These are phyloP conservation scores for Penicillium egyptiacum DNA, from an alignment of 495 filamentous ascomycete genomes.

Conservation along the genomic window DNA sequence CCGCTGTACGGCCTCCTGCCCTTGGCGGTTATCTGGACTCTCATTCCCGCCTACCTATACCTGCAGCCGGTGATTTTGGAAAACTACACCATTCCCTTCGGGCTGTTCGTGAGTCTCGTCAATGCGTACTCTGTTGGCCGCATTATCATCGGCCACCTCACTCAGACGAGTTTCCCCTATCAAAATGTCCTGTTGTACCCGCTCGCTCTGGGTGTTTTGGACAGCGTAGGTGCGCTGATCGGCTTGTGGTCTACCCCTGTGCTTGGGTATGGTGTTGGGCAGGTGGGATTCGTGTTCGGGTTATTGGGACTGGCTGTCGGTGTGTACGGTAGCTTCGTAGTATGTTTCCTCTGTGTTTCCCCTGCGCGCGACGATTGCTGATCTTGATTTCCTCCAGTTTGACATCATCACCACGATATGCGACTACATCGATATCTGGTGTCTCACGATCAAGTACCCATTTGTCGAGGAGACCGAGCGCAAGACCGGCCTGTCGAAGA, in stretches of 20 bases:
- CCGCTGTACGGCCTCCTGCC: constrained; percentile 82
- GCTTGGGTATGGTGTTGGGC: constrained; percentile 71
- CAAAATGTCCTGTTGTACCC: constrained; percentile 71
- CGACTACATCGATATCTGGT: constrained; percentile 98
- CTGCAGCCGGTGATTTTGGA: constrained; percentile 81
- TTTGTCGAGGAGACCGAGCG: constrained; percentile 34
- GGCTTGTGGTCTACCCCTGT: constrained; percentile 74
- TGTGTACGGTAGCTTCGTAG: constrained; percentile 93
- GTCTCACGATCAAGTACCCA: constrained; percentile 85
- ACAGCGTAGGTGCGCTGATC: constrained; percentile 69
- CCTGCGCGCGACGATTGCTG: background rate
- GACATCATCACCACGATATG: constrained; percentile 97
- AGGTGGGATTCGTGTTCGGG: constrained; percentile 81
- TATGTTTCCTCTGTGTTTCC: constrained; percentile 34
- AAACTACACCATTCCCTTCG: constrained; percentile 81
- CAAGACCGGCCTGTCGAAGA: constrained; percentile 34
- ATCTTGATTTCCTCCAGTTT: constrained; percentile 39
- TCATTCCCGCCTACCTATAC: constrained; percentile 74
- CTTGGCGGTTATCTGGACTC: constrained; percentile 69
- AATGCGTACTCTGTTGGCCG: constrained; percentile 93
- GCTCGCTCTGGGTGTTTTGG: constrained; percentile 71
- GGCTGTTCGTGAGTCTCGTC: constrained; percentile 79
- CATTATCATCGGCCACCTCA: constrained; percentile 91
- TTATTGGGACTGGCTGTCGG: constrained; percentile 79
- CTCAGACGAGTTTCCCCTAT: constrained; percentile 81